Evolutionary conservation across 495 filamentous ascomycete species (phyloP).

Genomic region (Hypoxylon rickii): DNA sequence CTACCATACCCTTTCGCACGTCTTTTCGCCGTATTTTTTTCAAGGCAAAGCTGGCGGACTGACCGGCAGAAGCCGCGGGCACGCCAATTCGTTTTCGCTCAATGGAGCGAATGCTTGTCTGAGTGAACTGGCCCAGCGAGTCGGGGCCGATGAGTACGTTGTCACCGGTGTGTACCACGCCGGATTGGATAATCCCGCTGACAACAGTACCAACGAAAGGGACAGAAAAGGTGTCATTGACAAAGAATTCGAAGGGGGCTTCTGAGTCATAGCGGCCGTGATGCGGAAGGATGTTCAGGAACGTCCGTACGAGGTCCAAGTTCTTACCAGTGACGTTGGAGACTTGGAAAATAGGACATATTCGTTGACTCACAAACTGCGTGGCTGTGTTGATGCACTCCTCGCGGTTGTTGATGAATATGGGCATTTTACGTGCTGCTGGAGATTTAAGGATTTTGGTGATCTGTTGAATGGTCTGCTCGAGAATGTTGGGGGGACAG

Average conservation of each 20-base stretch:
- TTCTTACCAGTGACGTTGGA: conserved; percentile 95
- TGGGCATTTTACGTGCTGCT: conserved; percentile 94
- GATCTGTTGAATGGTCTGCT: conserved; percentile 92
- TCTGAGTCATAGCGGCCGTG: conserved; percentile 90
- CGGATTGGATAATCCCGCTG: conserved; percentile 87
- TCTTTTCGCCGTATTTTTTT: conserved; percentile 87
- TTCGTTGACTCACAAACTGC: conserved; percentile 93
- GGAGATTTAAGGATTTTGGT: conserved; percentile 91
- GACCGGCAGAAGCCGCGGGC: conserved; percentile 85
- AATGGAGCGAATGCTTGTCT: conserved; percentile 88
- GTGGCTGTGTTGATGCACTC: conserved; percentile 94
- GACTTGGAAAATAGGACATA: conserved; percentile 97
- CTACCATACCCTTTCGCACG: conserved; percentile 98
- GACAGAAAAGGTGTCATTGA: conserved; percentile 99
- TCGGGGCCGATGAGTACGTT: conserved; percentile 89
- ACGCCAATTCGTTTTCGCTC: conserved; percentile 94
- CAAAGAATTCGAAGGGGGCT: conserved; percentile 89
- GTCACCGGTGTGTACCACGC: conserved; percentile 89
- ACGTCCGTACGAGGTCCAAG: conserved; percentile 77
- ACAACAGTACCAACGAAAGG: conserved; percentile 97
- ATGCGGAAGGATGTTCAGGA: conserved; percentile 93
- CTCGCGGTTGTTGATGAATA: conserved; percentile 89
- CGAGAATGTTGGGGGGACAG: conserved; percentile 91
- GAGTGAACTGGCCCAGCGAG: conserved; percentile 86
- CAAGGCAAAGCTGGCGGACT: conserved; percentile 89